Evolutionary conservation across 306 rosid species (phyloP), one percentile per base, ranked within the genome.

Genomic region (Senna tora): DNA sequence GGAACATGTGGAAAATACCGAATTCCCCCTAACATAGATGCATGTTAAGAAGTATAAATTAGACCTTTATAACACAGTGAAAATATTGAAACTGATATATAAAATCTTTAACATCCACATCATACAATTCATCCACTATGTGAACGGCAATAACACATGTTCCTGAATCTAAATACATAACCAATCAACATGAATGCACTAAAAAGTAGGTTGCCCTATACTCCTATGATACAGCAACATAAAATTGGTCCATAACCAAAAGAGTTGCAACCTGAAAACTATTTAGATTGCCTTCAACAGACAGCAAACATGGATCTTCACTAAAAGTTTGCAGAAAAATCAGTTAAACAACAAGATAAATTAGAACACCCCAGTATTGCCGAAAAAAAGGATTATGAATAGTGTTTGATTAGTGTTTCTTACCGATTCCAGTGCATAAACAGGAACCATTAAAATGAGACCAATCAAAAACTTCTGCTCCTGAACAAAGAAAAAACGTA

Each of bases 401-500:
- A 22, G 34, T 16, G 54, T 49, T 62, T 49, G 28, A 38, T 60
- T 17, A 61, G 11, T 10, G 22, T 62, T 63, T 22, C 96, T 47
- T 85, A 94, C 99, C 85, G 99, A 94, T 89, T 94, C 99, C 75
- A 94, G 75, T 17, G 97, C 86, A 87, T 91, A 94, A 75, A 94
- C 99, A 84, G 99, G 99, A 85, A 94, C 96, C 99, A 94, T 91
- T 75, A 94, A 77, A 78, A 94, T 86, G 68, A 94, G 91, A 72
- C 99, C 99, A 73, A 94, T 88, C 84, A 94, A 84, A 88, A 94
- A 94, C 88, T 91, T 91, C 92, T 94, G 99, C 79, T 94, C 99
- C 99, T 94, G 96, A 82, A 82, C 30, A 38, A 38, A 63, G 56
- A 21, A n/a, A 36, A 38, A n/a, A 68, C 46, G 39, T 25, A 41